These are phyloP conservation scores for Fusarium subtropicale DNA, from an alignment of 2,329 filamentous ascomycete species.

Conservation along the genomic window DNA sequence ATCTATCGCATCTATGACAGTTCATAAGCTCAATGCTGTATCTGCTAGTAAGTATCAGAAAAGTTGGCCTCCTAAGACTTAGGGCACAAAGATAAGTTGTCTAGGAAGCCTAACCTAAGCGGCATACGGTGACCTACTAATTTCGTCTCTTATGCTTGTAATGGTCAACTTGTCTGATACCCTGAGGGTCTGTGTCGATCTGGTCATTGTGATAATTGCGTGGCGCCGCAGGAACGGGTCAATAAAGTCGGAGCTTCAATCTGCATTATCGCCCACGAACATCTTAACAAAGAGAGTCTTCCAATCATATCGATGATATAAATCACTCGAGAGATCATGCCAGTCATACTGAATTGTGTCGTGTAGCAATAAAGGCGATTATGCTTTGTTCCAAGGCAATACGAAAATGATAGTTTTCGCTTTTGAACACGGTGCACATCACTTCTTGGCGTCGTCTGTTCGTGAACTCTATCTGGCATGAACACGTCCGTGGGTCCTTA, in stretches of 20 bases:
- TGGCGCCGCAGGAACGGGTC: neutral
- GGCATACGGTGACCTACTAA: no score
- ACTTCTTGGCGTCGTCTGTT: neutral
- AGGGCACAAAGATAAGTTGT: no score
- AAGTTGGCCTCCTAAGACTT: no score
- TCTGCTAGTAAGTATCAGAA: no score
- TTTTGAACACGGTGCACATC: neutral
- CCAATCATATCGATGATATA: rapidly evolving
- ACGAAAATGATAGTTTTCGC: neutral
- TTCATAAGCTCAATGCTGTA: no score
- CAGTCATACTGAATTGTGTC: rapidly evolving
- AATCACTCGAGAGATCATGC: rapidly evolving
- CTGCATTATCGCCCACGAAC: neutral
- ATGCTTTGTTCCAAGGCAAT: neutral
- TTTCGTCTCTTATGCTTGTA: no score
- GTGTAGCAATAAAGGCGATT: neutral
- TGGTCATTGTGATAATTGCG: rapidly evolving
- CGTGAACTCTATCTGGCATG: neutral
- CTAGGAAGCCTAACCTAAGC: no score
- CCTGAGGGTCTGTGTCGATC: no score
- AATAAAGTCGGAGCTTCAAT: neutral
- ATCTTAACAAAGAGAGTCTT: neutral
- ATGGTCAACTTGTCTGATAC: no score
- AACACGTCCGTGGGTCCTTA: neutral
- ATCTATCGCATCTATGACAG: no score